Conservation (phyloP, 2,329 filamentous ascomycete genomes). For the Cercospora sesami region DNA sequence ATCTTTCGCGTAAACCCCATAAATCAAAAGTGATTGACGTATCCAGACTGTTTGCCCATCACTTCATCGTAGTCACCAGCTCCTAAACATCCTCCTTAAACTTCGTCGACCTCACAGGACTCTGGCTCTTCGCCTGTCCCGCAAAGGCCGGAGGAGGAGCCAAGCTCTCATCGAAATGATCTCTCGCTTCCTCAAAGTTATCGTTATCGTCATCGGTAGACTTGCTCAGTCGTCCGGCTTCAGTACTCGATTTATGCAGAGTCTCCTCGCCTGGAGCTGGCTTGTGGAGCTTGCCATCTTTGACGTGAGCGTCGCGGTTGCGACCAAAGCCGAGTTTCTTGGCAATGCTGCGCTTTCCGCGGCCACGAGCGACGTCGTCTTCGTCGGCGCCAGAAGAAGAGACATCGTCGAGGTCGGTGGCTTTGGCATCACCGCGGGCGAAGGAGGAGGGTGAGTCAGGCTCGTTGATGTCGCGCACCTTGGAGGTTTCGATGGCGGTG, state of each 20-base stretch:
- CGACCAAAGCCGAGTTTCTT: slow-evolving; percentile 32
- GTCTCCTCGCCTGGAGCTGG: neutral
- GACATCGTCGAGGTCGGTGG: slow-evolving; percentile 29
- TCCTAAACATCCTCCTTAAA: slow-evolving; percentile 59
- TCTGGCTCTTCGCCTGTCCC: slow-evolving; percentile 44
- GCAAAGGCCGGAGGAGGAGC: slow-evolving; percentile 46
- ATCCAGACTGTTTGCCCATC: neutral
- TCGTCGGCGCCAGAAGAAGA: slow-evolving; percentile 37
- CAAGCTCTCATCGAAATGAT: slow-evolving; percentile 51
- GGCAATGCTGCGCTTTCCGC: slow-evolving; percentile 37
- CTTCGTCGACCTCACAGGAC: slow-evolving; percentile 52
- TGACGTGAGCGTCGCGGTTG: slow-evolving; percentile 25
- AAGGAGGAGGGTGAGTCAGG: slow-evolving; percentile 32
- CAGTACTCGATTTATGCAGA: neutral
- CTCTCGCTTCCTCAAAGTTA: slow-evolving; percentile 56
- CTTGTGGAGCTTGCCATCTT: slow-evolving; percentile 12
- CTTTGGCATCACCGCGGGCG: slow-evolving; percentile 22
- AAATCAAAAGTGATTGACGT: neutral
- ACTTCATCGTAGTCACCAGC: too few species aligned
- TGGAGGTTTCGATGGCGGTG: slow-evolving; percentile 17
- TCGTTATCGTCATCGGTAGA: slow-evolving; percentile 43
- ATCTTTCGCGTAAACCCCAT: neutral
- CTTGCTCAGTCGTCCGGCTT: slow-evolving; percentile 3
- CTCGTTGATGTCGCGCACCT: slow-evolving; percentile 17
- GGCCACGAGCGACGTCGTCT: slow-evolving; percentile 34